A percentile compares a stretch with the other conserved stretches of the same genome.
Evolutionary conservation across 352 stramenopile species (phyloP).

Genomic region (Sclerospora graminicola): DNA sequence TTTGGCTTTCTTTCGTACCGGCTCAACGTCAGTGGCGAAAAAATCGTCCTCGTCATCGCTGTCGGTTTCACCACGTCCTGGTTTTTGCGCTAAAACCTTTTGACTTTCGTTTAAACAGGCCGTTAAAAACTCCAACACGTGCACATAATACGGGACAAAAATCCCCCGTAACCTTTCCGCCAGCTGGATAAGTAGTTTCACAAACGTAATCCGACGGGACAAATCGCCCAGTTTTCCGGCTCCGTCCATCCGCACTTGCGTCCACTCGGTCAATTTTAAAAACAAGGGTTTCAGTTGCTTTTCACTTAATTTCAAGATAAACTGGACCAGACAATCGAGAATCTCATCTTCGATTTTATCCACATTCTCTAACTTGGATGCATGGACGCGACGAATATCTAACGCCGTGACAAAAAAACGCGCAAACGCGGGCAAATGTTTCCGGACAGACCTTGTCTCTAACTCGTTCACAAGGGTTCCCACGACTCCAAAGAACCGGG

Average conservation of each 20-base stretch:
- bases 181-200: conserved; percentile 72
- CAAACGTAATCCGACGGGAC: conserved; percentile 65
- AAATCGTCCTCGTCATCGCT: conserved; percentile 27
- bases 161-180: conserved; percentile 76
- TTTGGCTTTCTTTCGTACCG: conserved; percentile 49
- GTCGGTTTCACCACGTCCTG: conserved; percentile 19
- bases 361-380: conserved; percentile 37
- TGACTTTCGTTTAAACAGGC: conserved; percentile 37
- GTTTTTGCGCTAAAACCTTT: conserved; percentile 36
- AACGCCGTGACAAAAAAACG: conserved; percentile 77
- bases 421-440: conserved; percentile 62
- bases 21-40: conserved; percentile 42
- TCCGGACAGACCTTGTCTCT: conserved; percentile 37
- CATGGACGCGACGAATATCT: conserved; percentile 63
- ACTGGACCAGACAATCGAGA: conserved; percentile 64
- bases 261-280: conserved; percentile 76
- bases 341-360: conserved; percentile 70
- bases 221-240: conserved; percentile 22
- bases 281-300: conserved; percentile 87
- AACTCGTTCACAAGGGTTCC: conserved; percentile 49
- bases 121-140: conserved; percentile 57
- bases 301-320: conserved; percentile 82
- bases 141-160: conserved; percentile 83
- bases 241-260: conserved; percentile 29
- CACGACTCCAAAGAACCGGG: conserved; percentile 63